Evolutionary conservation across 345 rosid genomes (phyloP), one percentile per base, ranked within the genome.

Genomic region (Gossypium thurberi): DNA sequence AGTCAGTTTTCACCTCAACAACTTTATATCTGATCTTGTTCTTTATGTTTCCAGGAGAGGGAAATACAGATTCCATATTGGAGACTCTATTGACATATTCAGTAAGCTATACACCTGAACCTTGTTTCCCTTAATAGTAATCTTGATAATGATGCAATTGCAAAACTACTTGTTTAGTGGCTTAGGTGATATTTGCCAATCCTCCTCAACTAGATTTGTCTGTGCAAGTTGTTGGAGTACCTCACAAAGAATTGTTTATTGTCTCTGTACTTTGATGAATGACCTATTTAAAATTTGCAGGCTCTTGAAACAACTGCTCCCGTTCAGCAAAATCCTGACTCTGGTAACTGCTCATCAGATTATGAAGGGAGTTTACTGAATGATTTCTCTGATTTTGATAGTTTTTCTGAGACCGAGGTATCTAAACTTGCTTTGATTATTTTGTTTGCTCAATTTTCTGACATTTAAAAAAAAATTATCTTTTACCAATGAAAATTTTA

Each of bases 321-420:
- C 12, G 82, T 71, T 37, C 81, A 80, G 78, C 83, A 82, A 75
- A 53, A 42, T 76, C 65, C 63, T 51, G 87, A 74, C 70, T 80
- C 80, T 51, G 88, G 84, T 79, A 70, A 77, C 11, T 78, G 46
- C 80, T 84, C 86, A 63, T 82, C 88, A 8, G 93, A 85, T 26
- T 78, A 65, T 64, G 88, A 86, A 20, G 88, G 80, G 62, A 82
- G 79, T 79, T 78, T 84, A 76, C 59, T 81, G 23, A 83, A 85
- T 23, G 91, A 82, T 28, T 83, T 83, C 81, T 81, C 88, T 4
- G 86, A 87, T 82, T 2, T 75, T 5, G 83, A 86, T 68, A 62
- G 80, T 76, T 51, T 57, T 60, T 88, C 82, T 46, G 97, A 84
- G 51, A 76, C 62, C 20, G 97, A 89, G 95, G 98, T 94, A 84